Base-by-base conservation (phyloP, 108 stramenopile genomes). In the Cylindrotheca fusiformis region DNA sequence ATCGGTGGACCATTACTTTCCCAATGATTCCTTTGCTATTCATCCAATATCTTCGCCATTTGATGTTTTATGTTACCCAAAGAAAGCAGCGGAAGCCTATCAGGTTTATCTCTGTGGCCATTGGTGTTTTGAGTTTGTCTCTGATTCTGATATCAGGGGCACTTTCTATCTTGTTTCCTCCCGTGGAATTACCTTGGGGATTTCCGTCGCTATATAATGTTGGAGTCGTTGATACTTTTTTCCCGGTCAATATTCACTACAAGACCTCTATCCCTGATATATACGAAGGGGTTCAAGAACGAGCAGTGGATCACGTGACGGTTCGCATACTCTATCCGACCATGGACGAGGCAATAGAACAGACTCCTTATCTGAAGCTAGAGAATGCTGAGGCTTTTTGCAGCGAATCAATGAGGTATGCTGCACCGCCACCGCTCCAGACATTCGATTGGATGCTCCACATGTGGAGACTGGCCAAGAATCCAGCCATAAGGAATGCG, bases 291-390 rank as follows among this genome's bases (percentile, higher is more conserved):
- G 29, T 60, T 17, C 51, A 8, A 32, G 18, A 12, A 5, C 2
- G 49, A 29, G 25, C 67, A 74, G 36, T 41, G 47, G 60, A 65
- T 33, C 53, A 77, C 36, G 69, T 80, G 1, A 47, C 68, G 10
- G 73, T 76, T 14, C 26, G 81, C 45, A 65, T 86, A 10, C 63
- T 86, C 4, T 86, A 83, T 56, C 85, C 85, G 0, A 80, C 85
- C 32, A 12, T 60, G 44, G 76, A 76, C 4, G 60, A 60, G 30
- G 31, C 70, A 18, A 14, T 26, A n/a, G 52, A 32, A 19, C 22
- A 44, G 3, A 64, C 71, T 14, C 67, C 76, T 19, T 77, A 77
- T 31, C 51, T 80, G 0, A 45, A 65, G 22, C 74, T 69, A 25
- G 26, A 31, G 1, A 57, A 36, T 2, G 71, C 69, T 22, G 31